A percentile compares a stretch with the other conserved stretches of the same genome.
These are phyloP conservation scores for Rhodotorula sp. DNA, from an alignment of 1,284 basidiomycete genomes.

Conservation along the genomic window DNA sequence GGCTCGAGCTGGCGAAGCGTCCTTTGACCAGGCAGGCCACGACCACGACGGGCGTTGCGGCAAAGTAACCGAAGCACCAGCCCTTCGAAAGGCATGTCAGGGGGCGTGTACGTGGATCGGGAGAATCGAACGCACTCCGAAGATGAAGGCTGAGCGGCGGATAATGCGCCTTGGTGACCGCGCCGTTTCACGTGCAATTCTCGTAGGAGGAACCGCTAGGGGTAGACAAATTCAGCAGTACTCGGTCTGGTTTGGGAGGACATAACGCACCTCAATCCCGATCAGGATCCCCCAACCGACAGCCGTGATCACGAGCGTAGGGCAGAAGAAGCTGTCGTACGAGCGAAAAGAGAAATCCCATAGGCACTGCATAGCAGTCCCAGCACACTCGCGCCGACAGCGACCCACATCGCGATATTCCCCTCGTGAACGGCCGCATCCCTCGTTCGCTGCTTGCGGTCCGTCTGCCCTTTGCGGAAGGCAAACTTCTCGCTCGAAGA, in stretches of 20 bases:
- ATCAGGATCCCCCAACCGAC: neutral
- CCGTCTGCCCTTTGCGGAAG: neutral
- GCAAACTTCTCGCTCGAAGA: neutral
- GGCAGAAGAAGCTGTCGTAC: neutral
- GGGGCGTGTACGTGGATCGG: too few relatives aligned
- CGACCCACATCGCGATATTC: neutral
- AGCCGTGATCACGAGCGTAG: neutral
- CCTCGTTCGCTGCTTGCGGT: too few relatives aligned
- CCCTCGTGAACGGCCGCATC: neutral
- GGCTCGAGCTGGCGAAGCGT: neutral
- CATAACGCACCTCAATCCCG: neutral
- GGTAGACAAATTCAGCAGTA: fast-evolving
- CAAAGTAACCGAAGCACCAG: constrained; percentile 7
- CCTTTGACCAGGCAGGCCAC: constrained; percentile 1
- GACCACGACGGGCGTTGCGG: neutral
- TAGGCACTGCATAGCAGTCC: neutral
- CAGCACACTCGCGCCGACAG: too few relatives aligned
- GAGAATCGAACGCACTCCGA: neutral
- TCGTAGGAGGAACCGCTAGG: neutral
- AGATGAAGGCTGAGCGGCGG: neutral
- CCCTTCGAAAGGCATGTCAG: neutral
- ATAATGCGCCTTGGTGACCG: neutral
- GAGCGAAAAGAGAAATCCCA: neutral
- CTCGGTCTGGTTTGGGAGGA: neutral
- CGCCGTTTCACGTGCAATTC: neutral